These are phyloP conservation scores for Alternaria hordeiaustralica DNA, from an alignment of 2,329 filamentous ascomycete genomes.

Conservation along the genomic window DNA sequence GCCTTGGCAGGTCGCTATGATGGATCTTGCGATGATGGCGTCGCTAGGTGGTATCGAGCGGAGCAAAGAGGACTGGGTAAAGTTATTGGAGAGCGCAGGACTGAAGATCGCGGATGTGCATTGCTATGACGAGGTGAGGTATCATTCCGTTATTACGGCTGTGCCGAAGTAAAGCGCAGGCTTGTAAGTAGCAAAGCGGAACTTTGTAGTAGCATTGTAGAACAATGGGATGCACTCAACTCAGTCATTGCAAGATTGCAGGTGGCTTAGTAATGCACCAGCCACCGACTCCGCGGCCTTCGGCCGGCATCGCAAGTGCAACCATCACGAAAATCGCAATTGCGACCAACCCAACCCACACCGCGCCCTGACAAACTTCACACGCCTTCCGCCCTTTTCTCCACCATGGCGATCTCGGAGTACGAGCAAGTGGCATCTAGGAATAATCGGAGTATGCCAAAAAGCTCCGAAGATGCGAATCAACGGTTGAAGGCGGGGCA, in stretches of 20 bases:
- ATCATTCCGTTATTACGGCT: constrained; percentile 30
- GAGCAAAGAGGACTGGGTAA: constrained; percentile 26
- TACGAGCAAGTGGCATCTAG: background rate
- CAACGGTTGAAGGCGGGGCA: background rate
- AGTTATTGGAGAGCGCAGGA: constrained; percentile 29
- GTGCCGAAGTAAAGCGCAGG: background rate
- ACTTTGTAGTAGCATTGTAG: background rate
- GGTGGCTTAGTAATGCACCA: background rate
- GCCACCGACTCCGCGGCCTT: constrained; percentile 1
- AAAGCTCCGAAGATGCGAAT: constrained; percentile 1
- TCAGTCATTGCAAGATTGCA: background rate
- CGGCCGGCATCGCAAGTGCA: background rate
- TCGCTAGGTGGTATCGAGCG: constrained; percentile 35
- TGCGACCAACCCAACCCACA: background rate
- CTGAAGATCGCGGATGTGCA: constrained; percentile 33
- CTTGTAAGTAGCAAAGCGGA: background rate
- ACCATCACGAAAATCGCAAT: background rate
- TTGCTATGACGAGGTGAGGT: constrained; percentile 33
- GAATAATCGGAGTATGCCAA: background rate
- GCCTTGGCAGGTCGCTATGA: constrained; percentile 38
- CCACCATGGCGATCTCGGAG: background rate
- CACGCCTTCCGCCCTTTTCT: background rate
- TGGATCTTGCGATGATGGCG: constrained; percentile 38
- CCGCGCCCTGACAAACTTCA: background rate
- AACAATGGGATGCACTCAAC: background rate